Evolutionary conservation across 108 stramenopile genomes (phyloP), one percentile per base, ranked within the genome.

Genomic region (Nitzschia sp.): DNA sequence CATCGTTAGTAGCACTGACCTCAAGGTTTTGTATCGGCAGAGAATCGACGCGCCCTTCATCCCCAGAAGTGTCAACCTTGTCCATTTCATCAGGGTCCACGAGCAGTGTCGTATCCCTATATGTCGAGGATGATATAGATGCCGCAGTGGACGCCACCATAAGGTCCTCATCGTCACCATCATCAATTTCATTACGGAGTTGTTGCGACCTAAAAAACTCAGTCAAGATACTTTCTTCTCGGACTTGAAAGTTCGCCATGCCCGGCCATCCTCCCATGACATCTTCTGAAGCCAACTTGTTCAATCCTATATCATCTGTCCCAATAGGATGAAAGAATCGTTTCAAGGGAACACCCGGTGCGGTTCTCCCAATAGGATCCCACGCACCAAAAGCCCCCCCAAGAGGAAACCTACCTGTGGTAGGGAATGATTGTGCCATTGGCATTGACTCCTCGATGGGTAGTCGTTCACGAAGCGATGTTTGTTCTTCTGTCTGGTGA

Each of bases 101-200:
- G n/a, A 56, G 42, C n/a, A 44, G 46, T 3, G 65, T 63, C 20
- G 53, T 39, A 56, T 76, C 75, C 44, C 58, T 69, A 37, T 71
- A 77, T 46, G 71, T 72, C 9, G 87, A 92, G 12, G 90, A 92
- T 34, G 88, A 86, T 41, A 92, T 70, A 0, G 90, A 92, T 22
- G 90, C 90, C 26, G 84, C 84, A 39, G 90, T 92, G 34, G 90
- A 92, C 10, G 88, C 83, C 22, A 75, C 85, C 55, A 83, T 72
- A 1, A 77, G 39, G 40, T 58, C 7, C 17, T 74, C 73, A 52
- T 71, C 73, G 46, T 69, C 69, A 38, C 64, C 68, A 10, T 59
- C 42, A 21, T 61, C 59, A 24, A 70, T 25, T 7, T 24, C 20
- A 19, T 58, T 51, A 2, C 42, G 39, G 11, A 21, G 14, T 24